Evolutionary conservation across 345 rosid genomes (phyloP).

Genomic region (Salix arbutifolia): DNA sequence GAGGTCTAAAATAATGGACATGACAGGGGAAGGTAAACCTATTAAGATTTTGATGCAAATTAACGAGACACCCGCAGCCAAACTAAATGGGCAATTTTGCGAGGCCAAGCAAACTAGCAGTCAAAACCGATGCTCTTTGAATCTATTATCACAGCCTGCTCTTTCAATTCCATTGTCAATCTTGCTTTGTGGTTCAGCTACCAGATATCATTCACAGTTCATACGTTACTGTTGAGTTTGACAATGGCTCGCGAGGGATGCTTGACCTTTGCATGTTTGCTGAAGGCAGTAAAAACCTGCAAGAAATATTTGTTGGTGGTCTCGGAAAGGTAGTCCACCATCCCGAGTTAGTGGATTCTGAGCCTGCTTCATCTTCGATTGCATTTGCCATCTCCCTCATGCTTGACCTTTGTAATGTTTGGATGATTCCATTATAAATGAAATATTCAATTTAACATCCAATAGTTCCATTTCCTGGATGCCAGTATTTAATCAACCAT

Average conservation of each 20-base stretch:
- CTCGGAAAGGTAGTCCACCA: constrained; percentile 56
- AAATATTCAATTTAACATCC: background rate
- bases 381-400: background rate
- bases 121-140: too few species aligned
- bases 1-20: too few species aligned
- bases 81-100: too few species aligned
- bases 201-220: constrained; percentile 93
- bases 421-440: background rate
- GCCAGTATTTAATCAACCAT: background rate
- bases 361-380: background rate
- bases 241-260: constrained; percentile 86
- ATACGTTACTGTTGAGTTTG: constrained; percentile 78
- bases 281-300: constrained; percentile 95
- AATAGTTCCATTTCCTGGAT: background rate
- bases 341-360: background rate
- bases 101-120: too few species aligned
- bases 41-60: too few species aligned
- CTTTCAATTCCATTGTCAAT: background rate
- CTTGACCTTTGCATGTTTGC: constrained; percentile 98
- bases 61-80: too few species aligned
- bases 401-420: background rate
- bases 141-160: background rate
- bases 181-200: constrained; percentile 39
- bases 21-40: too few species aligned
- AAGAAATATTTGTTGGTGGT: constrained; percentile 80